phyloP scores from a whole-genome alignment of 108 stramenopile species.

The Licmophora abbreviata region DNA sequence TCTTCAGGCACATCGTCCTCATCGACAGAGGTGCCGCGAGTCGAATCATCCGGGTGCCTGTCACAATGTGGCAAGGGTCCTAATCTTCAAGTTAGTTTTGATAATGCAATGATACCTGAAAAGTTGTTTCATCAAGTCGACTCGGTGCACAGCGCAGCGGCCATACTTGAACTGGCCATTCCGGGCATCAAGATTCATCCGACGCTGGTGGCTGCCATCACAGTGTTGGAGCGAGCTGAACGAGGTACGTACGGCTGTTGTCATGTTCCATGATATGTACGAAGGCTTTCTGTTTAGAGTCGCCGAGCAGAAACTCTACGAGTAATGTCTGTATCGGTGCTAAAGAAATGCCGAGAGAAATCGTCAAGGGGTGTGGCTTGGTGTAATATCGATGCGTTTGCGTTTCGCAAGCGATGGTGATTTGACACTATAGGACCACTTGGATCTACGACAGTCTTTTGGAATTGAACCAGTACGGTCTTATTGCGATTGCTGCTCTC shows the following conservation, averaged over 20 bases:
- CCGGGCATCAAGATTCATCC: constrained; percentile 1
- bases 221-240: constrained; percentile 17
- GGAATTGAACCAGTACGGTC: too few species aligned
- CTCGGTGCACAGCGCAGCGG: constrained; percentile 8
- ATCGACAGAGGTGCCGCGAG: background rate
- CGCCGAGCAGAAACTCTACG: constrained; percentile 17
- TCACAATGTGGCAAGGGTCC: constrained; percentile 25
- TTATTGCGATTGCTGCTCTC: background rate
- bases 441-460: constrained; percentile 31
- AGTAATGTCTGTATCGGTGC: constrained; percentile 21
- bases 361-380: constrained; percentile 26
- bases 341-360: constrained; percentile 19
- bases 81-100: constrained; percentile 9
- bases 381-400: constrained; percentile 1
- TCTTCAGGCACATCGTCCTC: too few species aligned
- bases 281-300: constrained; percentile 28
- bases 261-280: background rate
- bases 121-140: constrained; percentile 7
- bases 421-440: constrained; percentile 8
- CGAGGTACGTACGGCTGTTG: constrained; percentile 10
- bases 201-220: constrained; percentile 17
- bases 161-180: constrained; percentile 7
- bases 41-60: constrained; percentile 23
- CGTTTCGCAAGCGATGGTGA: background rate
- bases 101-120: background rate